Evolutionary conservation across 1,284 basidiomycete species (phyloP).

Genomic region (Austroboletus niveus): DNA sequence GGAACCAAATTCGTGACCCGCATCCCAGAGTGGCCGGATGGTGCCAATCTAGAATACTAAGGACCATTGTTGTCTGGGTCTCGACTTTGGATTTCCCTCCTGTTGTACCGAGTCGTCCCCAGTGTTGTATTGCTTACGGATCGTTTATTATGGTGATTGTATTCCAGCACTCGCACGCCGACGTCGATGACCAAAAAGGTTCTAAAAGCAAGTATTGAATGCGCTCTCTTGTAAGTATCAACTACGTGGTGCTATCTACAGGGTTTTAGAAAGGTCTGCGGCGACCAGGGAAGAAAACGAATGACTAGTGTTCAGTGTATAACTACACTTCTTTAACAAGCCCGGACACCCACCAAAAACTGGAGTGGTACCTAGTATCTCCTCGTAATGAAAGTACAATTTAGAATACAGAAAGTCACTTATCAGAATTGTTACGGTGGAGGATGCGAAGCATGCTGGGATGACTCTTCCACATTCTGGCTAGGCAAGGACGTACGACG

Average conservation of each 20-base stretch:
- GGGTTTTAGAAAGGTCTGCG: neutral
- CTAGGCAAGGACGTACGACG: conserved; percentile 16
- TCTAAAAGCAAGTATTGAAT: neutral
- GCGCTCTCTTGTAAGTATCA: no score
- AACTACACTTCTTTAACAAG: neutral
- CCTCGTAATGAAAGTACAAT: neutral
- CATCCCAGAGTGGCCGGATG: conserved; percentile 4
- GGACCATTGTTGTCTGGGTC: conserved; percentile 10
- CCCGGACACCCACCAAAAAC: neutral
- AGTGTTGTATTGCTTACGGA: conserved; percentile 24
- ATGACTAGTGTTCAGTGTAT: neutral
- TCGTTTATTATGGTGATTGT: conserved; percentile 19
- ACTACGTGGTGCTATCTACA: no score
- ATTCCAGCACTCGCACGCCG: conserved; percentile 6
- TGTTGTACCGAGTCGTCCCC: conserved; percentile 6
- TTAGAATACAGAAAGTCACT: neutral
- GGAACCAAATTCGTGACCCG: conserved; percentile 26
- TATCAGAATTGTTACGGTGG: conserved; percentile 6
- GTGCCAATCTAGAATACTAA: conserved; percentile 8
- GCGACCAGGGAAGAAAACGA: conserved; percentile 10
- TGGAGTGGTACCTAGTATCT: neutral
- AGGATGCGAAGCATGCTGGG: neutral
- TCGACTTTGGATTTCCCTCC: conserved; percentile 5
- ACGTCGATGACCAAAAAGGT: neutral
- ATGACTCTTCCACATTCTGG: conserved; percentile 2